These are phyloP conservation scores for Geotrichum candidum DNA, from an alignment of 1,139 yeast genomes.

Conservation along the genomic window DNA sequence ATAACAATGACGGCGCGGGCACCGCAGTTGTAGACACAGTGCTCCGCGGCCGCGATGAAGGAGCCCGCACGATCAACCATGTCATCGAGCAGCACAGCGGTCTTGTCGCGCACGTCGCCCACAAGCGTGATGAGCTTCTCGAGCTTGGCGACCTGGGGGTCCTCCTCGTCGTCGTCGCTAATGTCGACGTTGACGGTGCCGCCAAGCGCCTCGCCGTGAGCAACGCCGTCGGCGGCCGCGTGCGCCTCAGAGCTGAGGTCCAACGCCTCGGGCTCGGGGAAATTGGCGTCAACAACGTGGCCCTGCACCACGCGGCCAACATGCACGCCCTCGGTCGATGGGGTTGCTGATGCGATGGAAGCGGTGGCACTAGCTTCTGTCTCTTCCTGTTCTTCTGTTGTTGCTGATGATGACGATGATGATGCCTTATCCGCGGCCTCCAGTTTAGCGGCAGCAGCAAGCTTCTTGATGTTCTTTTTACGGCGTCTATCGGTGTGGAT, in stretches of 20 bases:
- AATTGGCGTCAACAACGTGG: slow-evolving; percentile 86
- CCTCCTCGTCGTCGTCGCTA: slow-evolving; percentile 72
- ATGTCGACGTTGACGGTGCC: slow-evolving; percentile 78
- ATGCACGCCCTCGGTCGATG: slow-evolving; percentile 64
- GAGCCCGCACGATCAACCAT: slow-evolving; percentile 94
- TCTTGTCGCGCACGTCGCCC: slow-evolving; percentile 86
- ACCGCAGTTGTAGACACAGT: slow-evolving; percentile 88
- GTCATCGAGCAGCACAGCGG: slow-evolving; percentile 92
- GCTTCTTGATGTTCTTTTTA: slow-evolving; percentile 56
- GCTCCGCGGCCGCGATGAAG: slow-evolving; percentile 96
- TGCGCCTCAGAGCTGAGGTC: not conserved
- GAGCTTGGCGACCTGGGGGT: slow-evolving; percentile 12
- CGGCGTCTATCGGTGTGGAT: slow-evolving; percentile 97
- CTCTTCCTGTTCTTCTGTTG: slow-evolving; percentile 42
- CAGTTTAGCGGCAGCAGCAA: not conserved
- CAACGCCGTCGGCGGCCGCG: not conserved
- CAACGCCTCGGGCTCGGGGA: slow-evolving; percentile 27
- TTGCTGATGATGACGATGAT: not conserved
- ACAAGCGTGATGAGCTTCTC: slow-evolving; percentile 92
- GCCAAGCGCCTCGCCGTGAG: slow-evolving; percentile 48
- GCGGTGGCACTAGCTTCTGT: slow-evolving; percentile 65
- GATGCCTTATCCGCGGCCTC: not conserved
- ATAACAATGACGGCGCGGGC: slow-evolving; percentile 85
- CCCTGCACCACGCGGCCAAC: slow-evolving; percentile 96
- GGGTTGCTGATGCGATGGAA: slow-evolving; percentile 29